Percentiles rank a stretch among this genome's conserved stretches.
Conservation (phyloP, 805 yeast genomes). For the Cyberlindnera mycetangii region DNA sequence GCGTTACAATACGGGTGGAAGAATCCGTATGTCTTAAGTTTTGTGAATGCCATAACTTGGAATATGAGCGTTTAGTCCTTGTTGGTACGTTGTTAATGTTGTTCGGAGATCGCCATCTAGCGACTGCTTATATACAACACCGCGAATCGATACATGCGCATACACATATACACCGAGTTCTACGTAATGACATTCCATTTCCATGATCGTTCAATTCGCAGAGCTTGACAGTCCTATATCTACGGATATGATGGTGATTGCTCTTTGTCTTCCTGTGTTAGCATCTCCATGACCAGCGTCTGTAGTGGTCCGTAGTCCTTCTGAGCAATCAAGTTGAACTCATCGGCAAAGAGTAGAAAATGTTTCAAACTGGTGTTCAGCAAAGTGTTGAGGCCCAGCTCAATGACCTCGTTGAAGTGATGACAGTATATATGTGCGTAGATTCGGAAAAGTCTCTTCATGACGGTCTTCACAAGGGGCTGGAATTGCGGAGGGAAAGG, state of each 20-base stretch:
- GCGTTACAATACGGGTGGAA: slow-evolving; percentile 96
- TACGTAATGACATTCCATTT: no score
- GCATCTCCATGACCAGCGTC: slow-evolving; percentile 61
- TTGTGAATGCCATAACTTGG: background rate
- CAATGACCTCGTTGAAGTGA: slow-evolving; percentile 93
- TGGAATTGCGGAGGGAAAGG: slow-evolving; percentile 87
- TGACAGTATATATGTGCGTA: slow-evolving; percentile 98
- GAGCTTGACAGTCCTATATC: background rate
- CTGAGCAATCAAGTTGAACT: slow-evolving; percentile 70
- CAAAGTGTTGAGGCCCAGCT: slow-evolving; percentile 88
- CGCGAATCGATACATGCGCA: background rate
- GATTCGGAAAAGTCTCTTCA: slow-evolving; percentile 88
- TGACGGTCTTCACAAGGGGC: slow-evolving; percentile 74
- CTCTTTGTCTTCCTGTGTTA: slow-evolving; percentile 15
- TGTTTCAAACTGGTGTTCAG: slow-evolving; percentile 93
- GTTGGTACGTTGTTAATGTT: background rate
- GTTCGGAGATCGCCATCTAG: no score
- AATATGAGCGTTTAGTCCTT: background rate
- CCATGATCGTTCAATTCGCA: background rate
- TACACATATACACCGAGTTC: no score
- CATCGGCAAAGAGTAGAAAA: slow-evolving; percentile 81
- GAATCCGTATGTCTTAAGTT: slow-evolving; percentile 59
- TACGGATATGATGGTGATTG: background rate
- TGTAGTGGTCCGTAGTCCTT: slow-evolving; percentile 92
- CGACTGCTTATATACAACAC: no score